Base-by-base conservation (phyloP, 306 rosid genomes). In the Quercus rubra region DNA sequence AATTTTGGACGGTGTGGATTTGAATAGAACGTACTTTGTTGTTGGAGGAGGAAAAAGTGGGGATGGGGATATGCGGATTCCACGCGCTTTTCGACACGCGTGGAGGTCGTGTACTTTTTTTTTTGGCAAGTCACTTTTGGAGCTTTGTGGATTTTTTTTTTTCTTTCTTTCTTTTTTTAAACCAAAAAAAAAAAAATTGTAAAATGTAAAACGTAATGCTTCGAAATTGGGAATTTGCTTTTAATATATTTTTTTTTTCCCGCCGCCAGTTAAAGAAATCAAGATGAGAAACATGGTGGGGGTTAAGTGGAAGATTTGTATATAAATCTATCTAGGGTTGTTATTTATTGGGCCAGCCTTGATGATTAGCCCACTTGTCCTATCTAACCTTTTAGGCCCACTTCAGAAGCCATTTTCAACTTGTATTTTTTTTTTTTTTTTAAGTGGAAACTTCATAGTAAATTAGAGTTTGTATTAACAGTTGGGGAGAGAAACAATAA, bases 31-130 rank as follows among this genome's bases (percentile, higher is more conserved):
- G 15, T 41, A 58, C 5, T 57, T 19, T 31, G 59, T 71, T 41
- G 68, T 27, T 46, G 55, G 49, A 13, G 18, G 43, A 20, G 3
- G 33, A 14, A 38, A 14, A 75, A 62, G 62, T 25, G 38, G 7
- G 43, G 23, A 17, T 35, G 3, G 14, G 79, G 31, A 20, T 35
- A 6, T 58, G 58, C 52, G 17, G 58, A n/a, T 38, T 5, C 79
- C 58, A 75, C 79, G 79, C 79, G 79, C 79, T 14, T 71, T 52
- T 71, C 3, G 59, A 23, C 14, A 13, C 75, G 23, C 75, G 75
- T 46, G 75, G 55, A 5, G 2, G 0, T 51, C 33, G 33, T 51
- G 35, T n/a, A 49, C 75, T 71, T 43, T 71, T 5, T 70, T 70
- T 70, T 70, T 70, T 21, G 1, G 1, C 25, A 3, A 21, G 74